A percentile compares a stretch with the other conserved stretches of the same genome.
Evolutionary conservation across 306 rosid genomes (phyloP).

Genomic region (Cyamopsis tetragonoloba): DNA sequence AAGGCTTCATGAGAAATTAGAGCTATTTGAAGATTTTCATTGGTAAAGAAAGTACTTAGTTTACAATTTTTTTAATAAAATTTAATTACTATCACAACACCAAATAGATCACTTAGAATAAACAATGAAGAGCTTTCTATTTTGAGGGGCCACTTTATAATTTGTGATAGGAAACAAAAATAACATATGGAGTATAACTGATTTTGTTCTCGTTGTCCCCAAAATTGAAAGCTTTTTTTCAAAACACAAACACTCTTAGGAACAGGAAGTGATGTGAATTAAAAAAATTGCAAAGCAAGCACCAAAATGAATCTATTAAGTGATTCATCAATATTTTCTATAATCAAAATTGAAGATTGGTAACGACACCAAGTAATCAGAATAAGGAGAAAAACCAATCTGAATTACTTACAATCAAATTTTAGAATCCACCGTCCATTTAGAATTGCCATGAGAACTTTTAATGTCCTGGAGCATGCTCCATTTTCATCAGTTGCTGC

Average conservation of each 20-base stretch:
- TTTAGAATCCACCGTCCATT: constrained; percentile 83
- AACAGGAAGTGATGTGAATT: background rate
- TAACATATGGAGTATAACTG: background rate
- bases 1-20: background rate
- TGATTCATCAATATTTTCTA: background rate
- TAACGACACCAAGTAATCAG: background rate
- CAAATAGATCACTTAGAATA: background rate
- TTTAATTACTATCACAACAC: background rate
- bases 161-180: background rate
- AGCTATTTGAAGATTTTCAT: background rate
- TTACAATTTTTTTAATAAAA: background rate
- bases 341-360: constrained; percentile 4
- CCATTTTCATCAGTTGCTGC: constrained; percentile 77
- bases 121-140: background rate
- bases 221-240: background rate
- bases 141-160: background rate
- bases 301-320: background rate
- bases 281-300: background rate
- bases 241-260: background rate
- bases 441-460: constrained; percentile 78
- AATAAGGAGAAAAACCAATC: background rate
- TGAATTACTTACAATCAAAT: constrained; percentile 62
- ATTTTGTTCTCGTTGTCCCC: background rate
- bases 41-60: background rate
- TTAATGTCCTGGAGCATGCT: constrained; percentile 81